Percentiles rank a stretch among this genome's conserved stretches.
Evolutionary conservation across 345 rosid genomes (phyloP).

Genomic region (Aquilaria malaccensis): DNA sequence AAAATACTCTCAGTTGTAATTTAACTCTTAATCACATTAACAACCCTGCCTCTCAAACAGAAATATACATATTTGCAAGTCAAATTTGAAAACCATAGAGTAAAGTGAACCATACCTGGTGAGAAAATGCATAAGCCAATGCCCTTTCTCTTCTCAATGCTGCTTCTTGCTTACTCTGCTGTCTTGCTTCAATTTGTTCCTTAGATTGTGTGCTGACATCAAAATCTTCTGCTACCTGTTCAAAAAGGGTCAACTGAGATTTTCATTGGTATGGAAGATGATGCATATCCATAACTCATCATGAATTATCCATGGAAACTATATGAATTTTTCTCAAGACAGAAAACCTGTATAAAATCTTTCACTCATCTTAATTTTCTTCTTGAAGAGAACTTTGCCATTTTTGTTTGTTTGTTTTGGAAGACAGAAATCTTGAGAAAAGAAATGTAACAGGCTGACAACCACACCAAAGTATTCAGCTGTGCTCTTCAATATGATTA

Average conservation of each 20-base stretch:
- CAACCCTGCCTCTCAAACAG: no score
- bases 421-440: no score
- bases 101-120: slow-evolving; percentile 53
- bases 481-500: no score
- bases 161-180: slow-evolving; percentile 57
- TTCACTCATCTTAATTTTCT: neutral
- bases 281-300: neutral
- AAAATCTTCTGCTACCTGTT: slow-evolving; percentile 45
- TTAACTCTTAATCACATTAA: no score
- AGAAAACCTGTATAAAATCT: neutral
- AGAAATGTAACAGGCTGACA: no score
- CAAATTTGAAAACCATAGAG: neutral
- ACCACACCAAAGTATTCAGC: no score
- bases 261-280: neutral
- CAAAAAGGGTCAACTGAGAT: neutral
- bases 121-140: slow-evolving; percentile 75
- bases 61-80: no score
- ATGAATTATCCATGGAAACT: neutral
- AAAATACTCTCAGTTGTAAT: no score
- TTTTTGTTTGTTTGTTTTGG: no score
- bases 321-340: no score
- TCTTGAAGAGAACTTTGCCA: no score
- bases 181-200: slow-evolving; percentile 64
- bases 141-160: slow-evolving; percentile 89
- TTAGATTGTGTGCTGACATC: slow-evolving; percentile 54